Percentiles rank a stretch among this genome's conserved stretches.
phyloP scores from a whole-genome alignment of 495 filamentous ascomycete genomes.

The Penicillium fimorum region DNA sequence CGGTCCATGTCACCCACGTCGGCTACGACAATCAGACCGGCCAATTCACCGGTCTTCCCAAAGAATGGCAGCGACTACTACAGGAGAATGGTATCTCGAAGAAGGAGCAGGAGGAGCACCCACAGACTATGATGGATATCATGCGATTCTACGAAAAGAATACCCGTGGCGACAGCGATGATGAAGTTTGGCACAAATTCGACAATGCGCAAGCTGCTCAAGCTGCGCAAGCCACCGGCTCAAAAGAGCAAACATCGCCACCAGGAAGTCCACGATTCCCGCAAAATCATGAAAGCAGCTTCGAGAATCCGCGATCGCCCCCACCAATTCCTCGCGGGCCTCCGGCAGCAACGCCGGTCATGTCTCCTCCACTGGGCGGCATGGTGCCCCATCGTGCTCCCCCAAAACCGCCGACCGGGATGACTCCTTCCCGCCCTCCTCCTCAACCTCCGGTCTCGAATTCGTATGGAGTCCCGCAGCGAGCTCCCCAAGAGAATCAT shows the following conservation, averaged over 20 bases:
- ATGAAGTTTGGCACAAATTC: conserved; percentile 94
- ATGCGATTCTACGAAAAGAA: conserved; percentile 96
- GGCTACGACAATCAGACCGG: conserved; percentile 96
- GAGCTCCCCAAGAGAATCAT: conserved; percentile 27
- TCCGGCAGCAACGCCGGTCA: conserved; percentile 21
- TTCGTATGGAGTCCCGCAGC: conserved; percentile 21
- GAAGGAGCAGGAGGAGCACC: conserved; percentile 92
- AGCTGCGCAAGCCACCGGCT: conserved; percentile 51
- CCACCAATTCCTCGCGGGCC: conserved; percentile 76
- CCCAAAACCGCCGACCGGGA: conserved; percentile 42
- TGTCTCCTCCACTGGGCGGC: conserved; percentile 36
- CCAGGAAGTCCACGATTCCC: conserved; percentile 92
- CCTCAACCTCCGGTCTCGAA: conserved; percentile 50
- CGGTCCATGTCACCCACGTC: conserved; percentile 96
- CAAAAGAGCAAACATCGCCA: conserved; percentile 47
- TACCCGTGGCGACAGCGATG: conserved; percentile 72
- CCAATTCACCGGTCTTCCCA: conserved; percentile 93
- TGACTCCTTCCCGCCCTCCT: conserved; percentile 45
- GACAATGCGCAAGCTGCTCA: conserved; percentile 59
- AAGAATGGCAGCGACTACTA: conserved; percentile 95
- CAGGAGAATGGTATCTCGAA: conserved; percentile 95
- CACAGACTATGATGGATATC: conserved; percentile 90
- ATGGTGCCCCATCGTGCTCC: conserved; percentile 45
- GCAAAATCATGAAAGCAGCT: conserved; percentile 85
- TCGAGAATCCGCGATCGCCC: conserved; percentile 92